Conservation (phyloP, 2,329 filamentous ascomycete genomes). For the Epichloe festucae region DNA sequence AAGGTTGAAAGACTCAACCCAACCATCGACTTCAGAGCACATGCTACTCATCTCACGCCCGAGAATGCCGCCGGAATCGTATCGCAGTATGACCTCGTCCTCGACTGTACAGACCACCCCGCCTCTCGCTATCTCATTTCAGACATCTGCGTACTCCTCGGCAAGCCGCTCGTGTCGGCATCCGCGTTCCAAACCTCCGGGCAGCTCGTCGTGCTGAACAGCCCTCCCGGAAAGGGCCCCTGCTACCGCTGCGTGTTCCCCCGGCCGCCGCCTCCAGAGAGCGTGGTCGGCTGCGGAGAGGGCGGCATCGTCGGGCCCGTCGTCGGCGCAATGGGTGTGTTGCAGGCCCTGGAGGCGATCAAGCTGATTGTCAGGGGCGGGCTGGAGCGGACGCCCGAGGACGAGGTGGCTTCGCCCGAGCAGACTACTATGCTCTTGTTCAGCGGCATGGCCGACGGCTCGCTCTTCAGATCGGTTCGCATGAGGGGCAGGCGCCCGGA, state of each 20-base stretch:
- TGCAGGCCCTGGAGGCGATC: slow-evolving; percentile 82
- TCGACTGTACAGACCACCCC: slow-evolving; percentile 93
- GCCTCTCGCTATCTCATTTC: slow-evolving; percentile 86
- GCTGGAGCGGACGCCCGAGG: slow-evolving; percentile 7
- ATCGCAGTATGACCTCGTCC: slow-evolving; percentile 61
- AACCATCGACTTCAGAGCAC: slow-evolving; percentile 47
- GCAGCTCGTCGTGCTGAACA: slow-evolving; percentile 80
- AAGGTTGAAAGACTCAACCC: slow-evolving; percentile 53
- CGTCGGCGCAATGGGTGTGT: slow-evolving; percentile 81
- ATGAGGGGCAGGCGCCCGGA: slow-evolving; percentile 59
- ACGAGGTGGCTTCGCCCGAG: slow-evolving; percentile 6
- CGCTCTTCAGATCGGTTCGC: slow-evolving; percentile 57
- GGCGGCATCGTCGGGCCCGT: slow-evolving; percentile 87
- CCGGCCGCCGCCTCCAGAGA: slow-evolving; percentile 69
- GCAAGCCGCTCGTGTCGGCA: slow-evolving; percentile 74
- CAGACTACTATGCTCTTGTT: slow-evolving; percentile 32
- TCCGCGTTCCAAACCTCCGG: slow-evolving; percentile 82
- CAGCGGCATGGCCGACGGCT: slow-evolving; percentile 25
- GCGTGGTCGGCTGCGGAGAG: slow-evolving; percentile 77
- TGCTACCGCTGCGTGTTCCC: slow-evolving; percentile 95
- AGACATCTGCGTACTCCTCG: slow-evolving; percentile 69
- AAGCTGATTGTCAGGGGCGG: slow-evolving; percentile 52
- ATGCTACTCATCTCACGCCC: slow-evolving; percentile 53
- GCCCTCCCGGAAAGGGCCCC: slow-evolving; percentile 61
- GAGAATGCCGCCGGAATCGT: slow-evolving; percentile 56